Evolutionary conservation across 2,329 filamentous ascomycete genomes (phyloP), one percentile per base, ranked within the genome.

Genomic region (Phialemonium atrogriseum): DNA sequence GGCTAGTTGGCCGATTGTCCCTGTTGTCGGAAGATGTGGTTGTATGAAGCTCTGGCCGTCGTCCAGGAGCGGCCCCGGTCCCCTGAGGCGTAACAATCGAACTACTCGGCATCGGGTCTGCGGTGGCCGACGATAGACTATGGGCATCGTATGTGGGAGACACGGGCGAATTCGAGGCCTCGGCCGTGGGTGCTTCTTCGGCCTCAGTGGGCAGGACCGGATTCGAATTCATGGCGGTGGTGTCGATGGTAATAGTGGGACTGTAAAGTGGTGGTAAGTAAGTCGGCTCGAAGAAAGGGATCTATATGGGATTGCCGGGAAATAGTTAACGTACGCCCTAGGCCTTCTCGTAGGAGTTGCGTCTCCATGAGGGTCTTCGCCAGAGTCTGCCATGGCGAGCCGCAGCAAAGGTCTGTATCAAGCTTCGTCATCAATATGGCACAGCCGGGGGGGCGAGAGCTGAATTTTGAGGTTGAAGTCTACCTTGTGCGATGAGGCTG

Each of bases 1-100:
- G 78, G 41, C 80, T 84, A 10, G 73, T 79, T 2, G 80, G 80
- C 36, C 77, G 66, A 50, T 73, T 80, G 38, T 80, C 76, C 42
- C 62, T 70, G 53, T 68, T 76, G 13, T 84, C 80, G 43, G 82
- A 79, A 2, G 77, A 77, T 22, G 65, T 64, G n/a, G 70, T 63
- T 10, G 64, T 59, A 39, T 68, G 64, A 24, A 72, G 49, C 35
- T 80, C 70, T 2, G 61, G 51, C 29, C 46, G 35, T 30, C 44
- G 39, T 20, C 47, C 46, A 8, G 45, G 47, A 10, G 43, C 49
- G 35, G 31, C 45, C 35, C 36, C 49, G 35, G 31, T 45, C 35
- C 36, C 49, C 48, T 51, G 33, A 40, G 49, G 48, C 4, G 46
- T 47, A 19, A 30, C 39, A 10, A 45, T 33, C 46, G 49, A 52